Percentiles rank a stretch among this genome's conserved stretches.
Evolutionary conservation across 2,329 filamentous ascomycete genomes (phyloP).

Genomic region (Ambrosiella beaveri): DNA sequence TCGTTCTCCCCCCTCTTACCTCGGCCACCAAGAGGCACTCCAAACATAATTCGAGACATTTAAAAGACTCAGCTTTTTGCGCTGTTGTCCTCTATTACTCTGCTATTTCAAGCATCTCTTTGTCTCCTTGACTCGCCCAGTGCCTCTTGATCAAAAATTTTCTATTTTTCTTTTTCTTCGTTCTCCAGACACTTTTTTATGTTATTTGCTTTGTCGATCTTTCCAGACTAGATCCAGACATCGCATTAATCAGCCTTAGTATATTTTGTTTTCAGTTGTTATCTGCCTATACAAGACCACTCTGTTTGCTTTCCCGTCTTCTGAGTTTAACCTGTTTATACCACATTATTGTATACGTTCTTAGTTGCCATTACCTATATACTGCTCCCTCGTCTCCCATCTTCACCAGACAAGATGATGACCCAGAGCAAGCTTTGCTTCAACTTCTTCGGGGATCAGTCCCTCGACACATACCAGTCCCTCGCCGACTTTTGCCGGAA

Average conservation of each 20-base stretch:
- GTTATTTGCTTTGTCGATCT: not conserved
- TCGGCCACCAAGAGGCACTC: conserved; percentile 7
- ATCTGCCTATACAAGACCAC: too few species aligned
- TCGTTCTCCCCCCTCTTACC: not conserved
- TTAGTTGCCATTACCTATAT: not conserved
- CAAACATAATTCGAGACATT: not conserved
- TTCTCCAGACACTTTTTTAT: not conserved
- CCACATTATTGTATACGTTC: not conserved
- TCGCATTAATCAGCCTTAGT: not conserved
- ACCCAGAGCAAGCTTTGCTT: conserved; percentile 26
- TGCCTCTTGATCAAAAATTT: conserved; percentile 2
- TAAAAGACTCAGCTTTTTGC: not conserved
- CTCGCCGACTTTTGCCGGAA: conserved; percentile 36
- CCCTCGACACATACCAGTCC: conserved; percentile 47
- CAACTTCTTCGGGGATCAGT: conserved; percentile 57
- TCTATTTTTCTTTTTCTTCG: not conserved
- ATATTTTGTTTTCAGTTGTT: not conserved
- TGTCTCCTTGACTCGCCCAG: conserved; percentile 3
- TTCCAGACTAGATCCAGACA: not conserved
- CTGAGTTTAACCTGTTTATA: not conserved
- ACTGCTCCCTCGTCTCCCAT: not conserved
- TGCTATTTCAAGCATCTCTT: not conserved
- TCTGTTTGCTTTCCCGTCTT: not conserved
- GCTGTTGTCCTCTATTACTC: not conserved
- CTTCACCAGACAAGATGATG: conserved; percentile 9